Percentiles rank a stretch among this genome's conserved stretches.
Evolutionary conservation across 305 asterid genomes (phyloP).

Genomic region (Solanum hybrid): DNA sequence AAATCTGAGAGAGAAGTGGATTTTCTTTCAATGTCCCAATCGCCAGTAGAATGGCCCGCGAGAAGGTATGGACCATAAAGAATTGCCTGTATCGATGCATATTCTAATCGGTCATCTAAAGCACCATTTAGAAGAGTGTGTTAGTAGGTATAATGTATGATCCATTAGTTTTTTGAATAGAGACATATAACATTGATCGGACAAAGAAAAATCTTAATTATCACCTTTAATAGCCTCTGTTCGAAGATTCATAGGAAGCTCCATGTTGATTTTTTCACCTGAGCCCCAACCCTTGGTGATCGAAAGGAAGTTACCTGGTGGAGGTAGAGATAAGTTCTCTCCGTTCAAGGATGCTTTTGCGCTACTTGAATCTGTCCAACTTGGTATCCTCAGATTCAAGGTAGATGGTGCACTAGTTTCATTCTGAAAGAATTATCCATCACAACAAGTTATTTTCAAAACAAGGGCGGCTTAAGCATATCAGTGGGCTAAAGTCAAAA

Average conservation of each 20-base stretch:
- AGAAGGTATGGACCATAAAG: slow-evolving; percentile 87
- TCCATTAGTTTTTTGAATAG: background rate
- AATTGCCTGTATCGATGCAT: slow-evolving; percentile 54
- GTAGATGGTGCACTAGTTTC: slow-evolving; percentile 22
- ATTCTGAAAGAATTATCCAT: slow-evolving; percentile 15
- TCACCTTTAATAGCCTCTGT: slow-evolving; percentile 70
- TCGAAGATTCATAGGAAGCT: slow-evolving; percentile 43
- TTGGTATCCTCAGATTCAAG: slow-evolving; percentile 51
- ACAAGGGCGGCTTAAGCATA: background rate
- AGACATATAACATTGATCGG: background rate
- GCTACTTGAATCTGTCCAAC: slow-evolving; percentile 41
- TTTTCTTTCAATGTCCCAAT: slow-evolving; percentile 49
- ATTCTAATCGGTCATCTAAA: slow-evolving; percentile 65
- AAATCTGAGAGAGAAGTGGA: slow-evolving; percentile 36
- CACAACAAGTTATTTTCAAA: background rate
- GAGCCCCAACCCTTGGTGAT: slow-evolving; percentile 44
- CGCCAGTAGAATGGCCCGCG: slow-evolving; percentile 56
- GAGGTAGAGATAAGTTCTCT: slow-evolving; percentile 18
- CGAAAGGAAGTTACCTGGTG: slow-evolving; percentile 51
- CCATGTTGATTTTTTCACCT: slow-evolving; percentile 45
- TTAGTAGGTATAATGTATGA: slow-evolving; percentile 1
- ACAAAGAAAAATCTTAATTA: background rate
- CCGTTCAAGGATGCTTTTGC: slow-evolving; percentile 44
- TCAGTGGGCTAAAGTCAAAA: background rate
- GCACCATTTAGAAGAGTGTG: background rate